Evolutionary conservation across 306 rosid genomes (phyloP), one percentile per base, ranked within the genome.

Genomic region (Sophora flavescens): DNA sequence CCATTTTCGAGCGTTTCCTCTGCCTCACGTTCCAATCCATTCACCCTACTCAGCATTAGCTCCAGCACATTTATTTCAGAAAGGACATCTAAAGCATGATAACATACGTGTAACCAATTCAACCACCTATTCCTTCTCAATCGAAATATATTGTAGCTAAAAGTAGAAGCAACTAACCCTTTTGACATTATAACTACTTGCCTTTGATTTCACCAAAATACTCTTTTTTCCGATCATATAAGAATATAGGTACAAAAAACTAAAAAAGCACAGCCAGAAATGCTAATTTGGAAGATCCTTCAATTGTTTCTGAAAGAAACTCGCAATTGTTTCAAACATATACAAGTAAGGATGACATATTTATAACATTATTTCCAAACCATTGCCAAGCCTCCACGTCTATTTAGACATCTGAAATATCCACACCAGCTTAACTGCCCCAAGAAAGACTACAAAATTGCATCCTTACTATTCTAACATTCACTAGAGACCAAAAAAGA

Each of bases 381-480:
- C 84, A 78, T 45, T 13, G 69, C 64, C 65, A 74, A 82, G 63
- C 77, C 78, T 79, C 57, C 64, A 75, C 77, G 71, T 61, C 86
- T 84, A 81, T 58, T 71, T 78, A 52, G 73, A 69, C 81, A 84
- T 60, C 70, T 47, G 84, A 75, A 84, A 88, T 82, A 85, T 78
- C 90, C 86, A 88, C 80, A 68, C 87, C 81, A 76, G 73, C 95
- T 85, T 89, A 78, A 77, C 77, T 81, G 75, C 83, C 74, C 84
- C 82, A 64, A 83, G 68, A 82, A 86, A 85, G 80, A 72, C 86
- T 72, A 79, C 94, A 89, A 91, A 92, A 92, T 76, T 83, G 88
- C 83, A 75, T 77, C 71, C 75, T 76, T 72, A 66, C 87, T 85
- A 75, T 58, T 67, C 82, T 88, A 77, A 65, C 85, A 51, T 76